Evolutionary conservation across 73 alveolate species (phyloP).

Genomic region (Stentor coeruleus): DNA sequence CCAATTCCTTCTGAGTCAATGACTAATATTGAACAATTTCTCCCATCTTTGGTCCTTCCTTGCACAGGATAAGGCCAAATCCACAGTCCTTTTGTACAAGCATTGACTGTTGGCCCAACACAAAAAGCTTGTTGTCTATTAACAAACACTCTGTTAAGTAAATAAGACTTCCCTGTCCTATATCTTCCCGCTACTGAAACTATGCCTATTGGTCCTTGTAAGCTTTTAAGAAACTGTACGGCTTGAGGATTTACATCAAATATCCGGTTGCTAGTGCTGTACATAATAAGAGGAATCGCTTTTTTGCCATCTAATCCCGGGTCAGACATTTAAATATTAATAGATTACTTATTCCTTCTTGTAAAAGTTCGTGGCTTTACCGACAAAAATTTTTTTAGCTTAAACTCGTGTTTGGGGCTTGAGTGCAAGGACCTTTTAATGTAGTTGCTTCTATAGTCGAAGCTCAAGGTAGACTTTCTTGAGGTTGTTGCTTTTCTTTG

Average conservation of each 20-base stretch:
- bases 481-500: no score
- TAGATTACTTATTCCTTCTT: no score
- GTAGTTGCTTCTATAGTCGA: no score
- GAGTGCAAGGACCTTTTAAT: no score
- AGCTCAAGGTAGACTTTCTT: no score
- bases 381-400: no score
- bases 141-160: conserved; percentile 76
- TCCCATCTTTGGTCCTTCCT: conserved; percentile 41
- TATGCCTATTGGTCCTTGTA: conserved; percentile 73
- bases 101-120: conserved; percentile 65
- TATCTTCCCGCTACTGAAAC: conserved; percentile 86
- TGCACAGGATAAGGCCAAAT: conserved; percentile 97
- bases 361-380: no score
- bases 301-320: background rate
- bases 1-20: conserved; percentile 97
- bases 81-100: conserved; percentile 98
- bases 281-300: conserved; percentile 12
- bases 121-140: conserved; percentile 78
- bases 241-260: background rate
- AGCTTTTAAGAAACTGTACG: conserved; percentile 35
- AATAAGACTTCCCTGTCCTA: conserved; percentile 86
- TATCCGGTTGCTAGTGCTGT: background rate
- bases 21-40: conserved; percentile 39
- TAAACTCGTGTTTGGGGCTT: no score
- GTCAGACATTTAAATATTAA: conserved; percentile 1